Base-by-base conservation (phyloP, 495 filamentous ascomycete species). In the Xylaria acuta region DNA sequence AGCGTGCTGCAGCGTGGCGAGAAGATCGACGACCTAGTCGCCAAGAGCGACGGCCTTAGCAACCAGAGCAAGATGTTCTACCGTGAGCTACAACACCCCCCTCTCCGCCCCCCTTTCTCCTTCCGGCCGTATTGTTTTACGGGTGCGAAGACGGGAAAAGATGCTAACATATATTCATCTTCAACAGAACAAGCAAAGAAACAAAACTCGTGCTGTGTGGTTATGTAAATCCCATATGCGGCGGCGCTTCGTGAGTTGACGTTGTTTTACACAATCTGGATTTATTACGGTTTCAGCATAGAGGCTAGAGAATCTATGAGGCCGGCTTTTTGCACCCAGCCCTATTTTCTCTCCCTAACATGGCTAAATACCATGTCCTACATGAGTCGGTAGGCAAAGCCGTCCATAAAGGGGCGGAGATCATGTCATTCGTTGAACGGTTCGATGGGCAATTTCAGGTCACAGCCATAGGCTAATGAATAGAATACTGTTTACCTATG, bases 41-140 rank as follows among this genome's bases (percentile, higher is more conserved):
- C 89, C 69, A 97, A 97, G 89, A 94, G 92, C 77, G 92, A 95
- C 74, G 93, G 92, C 12, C 80, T 97, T 72, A 95, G 93, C 81
- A 86, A 89, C 62, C 92, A 95, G 86, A 96, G 93, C 80, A 98
- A 97, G 88, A 94, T 95, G 92, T 99, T 98, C 81, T 99, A 98
- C 82, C 93, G 92, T 93, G 78, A 70, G 84, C 75, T 54, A 47
- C 67, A 41, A 2, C 53, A n/a, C n/a, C n/a, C n/a, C n/a, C n/a
- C n/a, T n/a, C n/a, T n/a, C n/a, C n/a, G n/a, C n/a, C n/a, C n/a
- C n/a, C 66, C 66, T 63, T 51, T 18, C 70, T 20, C 27, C 34
- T 22, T 36, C 41, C 27, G 0, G 8, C 47, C 3, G 27, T 20
- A 25, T 34, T 20, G 41, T 59, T n/a, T 41, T 16, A 54, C 2